Conservation (phyloP, 148 eudicot species). For the Amaranthus hypochondriacus region DNA sequence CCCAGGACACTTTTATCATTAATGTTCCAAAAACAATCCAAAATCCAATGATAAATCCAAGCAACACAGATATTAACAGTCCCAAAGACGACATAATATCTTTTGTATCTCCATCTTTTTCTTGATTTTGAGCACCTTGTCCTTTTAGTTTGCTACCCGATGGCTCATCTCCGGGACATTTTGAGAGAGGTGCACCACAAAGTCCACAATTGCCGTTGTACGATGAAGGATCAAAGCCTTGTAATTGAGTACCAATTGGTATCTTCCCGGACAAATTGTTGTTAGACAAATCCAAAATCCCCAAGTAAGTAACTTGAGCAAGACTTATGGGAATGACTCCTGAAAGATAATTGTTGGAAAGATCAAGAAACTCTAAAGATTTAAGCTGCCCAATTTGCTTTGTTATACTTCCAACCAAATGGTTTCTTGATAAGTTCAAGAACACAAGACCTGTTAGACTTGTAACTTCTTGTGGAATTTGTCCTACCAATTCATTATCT, state of each 20-base stretch:
- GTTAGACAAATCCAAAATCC: slow-evolving; percentile 13
- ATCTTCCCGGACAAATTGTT: slow-evolving; percentile 12
- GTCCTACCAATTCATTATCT: not conserved
- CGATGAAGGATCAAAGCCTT: not conserved
- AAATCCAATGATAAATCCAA: too few relatives aligned
- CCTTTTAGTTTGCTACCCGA: too few relatives aligned
- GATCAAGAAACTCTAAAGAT: slow-evolving; percentile 12
- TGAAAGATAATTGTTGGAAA: slow-evolving; percentile 19
- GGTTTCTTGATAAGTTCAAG: slow-evolving; percentile 19
- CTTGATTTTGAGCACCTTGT: too few relatives aligned
- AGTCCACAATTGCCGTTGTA: slow-evolving; percentile 16
- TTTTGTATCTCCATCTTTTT: too few relatives aligned
- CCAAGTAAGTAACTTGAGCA: slow-evolving; percentile 2
- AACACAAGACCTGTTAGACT: slow-evolving; percentile 1
- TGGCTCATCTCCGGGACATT: not conserved
- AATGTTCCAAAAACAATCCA: too few relatives aligned
- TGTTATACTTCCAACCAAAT: slow-evolving; percentile 9
- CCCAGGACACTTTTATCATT: too few relatives aligned
- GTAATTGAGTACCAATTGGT: not conserved
- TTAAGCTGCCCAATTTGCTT: slow-evolving; percentile 10
- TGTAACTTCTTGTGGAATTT: slow-evolving; percentile 12
- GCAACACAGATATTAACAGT: too few relatives aligned
- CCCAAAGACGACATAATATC: too few relatives aligned
- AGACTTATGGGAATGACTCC: slow-evolving; percentile 13
- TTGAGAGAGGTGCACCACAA: slow-evolving; percentile 20